Base-by-base conservation (phyloP, 768 basidiomycete species). In the Termitomyces sp. region DNA sequence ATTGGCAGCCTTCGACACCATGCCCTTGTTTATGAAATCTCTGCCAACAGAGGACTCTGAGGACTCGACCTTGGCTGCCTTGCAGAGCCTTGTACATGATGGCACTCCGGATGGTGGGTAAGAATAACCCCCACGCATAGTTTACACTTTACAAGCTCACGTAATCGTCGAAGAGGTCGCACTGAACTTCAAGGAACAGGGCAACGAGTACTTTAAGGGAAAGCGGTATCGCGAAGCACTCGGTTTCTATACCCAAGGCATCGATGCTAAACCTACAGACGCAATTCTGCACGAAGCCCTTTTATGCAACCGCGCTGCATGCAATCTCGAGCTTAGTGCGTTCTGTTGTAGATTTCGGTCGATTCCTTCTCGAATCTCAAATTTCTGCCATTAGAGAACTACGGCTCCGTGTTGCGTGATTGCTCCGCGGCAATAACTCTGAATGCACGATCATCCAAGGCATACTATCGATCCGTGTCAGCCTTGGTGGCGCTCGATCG, bases 1-100 rank as follows among this genome's bases (percentile, higher is more conserved):
- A n/a, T 70, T 83, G 6, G 74, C 77, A 1, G 74, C 71, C 4
- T 77, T 84, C 52, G 88, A 95, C 65, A 79, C 83, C 4, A 76
- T 91, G 3, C 97, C 97, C 6, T 77, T 99, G 42, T 99, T 99
- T 76, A 98, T 98, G 95, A 87, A 86, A 67, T 84, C 86, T 20
- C 80, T 97, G 20, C 95, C 96, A 1, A 77, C 76, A 4, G 91
- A 90, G 5, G 84, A 84, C 11, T 69, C 79, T n/a, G 80, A 86
- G 29, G 87, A 91, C 65, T 74, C 80, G 3, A 82, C 86, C 2
- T 68, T 98, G 20, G 85, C 89, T 60, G 97, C 96, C 9, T 73
- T 98, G 49, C 93, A 96, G 72, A 88, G 84, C 66, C 82, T 99
- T 32, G 85, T 83, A 7, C 81, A 96, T 73, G 95, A 98, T 15